These are phyloP conservation scores for Eremothecium coryli DNA, from an alignment of 1,139 yeast genomes.

Conservation along the genomic window DNA sequence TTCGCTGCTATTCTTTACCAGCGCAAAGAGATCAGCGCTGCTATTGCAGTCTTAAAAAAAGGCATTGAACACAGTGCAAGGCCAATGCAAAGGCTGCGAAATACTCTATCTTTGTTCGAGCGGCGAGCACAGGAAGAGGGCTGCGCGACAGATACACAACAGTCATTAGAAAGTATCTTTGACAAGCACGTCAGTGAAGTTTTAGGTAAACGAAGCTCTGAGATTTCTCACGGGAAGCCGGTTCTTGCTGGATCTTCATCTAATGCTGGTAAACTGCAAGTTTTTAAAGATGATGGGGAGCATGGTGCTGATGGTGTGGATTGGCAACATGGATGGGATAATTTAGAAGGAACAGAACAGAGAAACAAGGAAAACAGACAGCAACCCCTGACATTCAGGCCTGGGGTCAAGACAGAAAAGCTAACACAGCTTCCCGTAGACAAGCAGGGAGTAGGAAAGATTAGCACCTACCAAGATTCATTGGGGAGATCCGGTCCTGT, in stretches of 20 bases:
- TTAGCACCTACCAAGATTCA: slow-evolving; percentile 39
- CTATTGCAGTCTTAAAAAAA: slow-evolving; percentile 49
- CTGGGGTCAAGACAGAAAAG: slow-evolving; percentile 14
- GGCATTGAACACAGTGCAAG: slow-evolving; percentile 59
- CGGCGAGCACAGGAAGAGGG: slow-evolving; percentile 28
- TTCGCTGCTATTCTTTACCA: slow-evolving; percentile 60
- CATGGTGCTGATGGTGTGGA: slow-evolving; percentile 8
- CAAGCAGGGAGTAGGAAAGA: slow-evolving; percentile 38
- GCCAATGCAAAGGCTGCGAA: slow-evolving; percentile 48
- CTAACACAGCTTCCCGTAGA: slow-evolving; percentile 34
- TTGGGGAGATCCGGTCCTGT: slow-evolving; percentile 30
- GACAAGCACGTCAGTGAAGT: slow-evolving; percentile 6
- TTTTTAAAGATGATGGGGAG: slow-evolving; percentile 25
- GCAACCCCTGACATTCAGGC: slow-evolving; percentile 52
- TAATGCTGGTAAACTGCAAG: slow-evolving; percentile 6
- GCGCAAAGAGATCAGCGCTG: slow-evolving; percentile 44
- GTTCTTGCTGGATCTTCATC: slow-evolving; percentile 10
- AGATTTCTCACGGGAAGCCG: slow-evolving; percentile 19
- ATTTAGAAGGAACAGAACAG: slow-evolving; percentile 42
- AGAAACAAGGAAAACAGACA: slow-evolving; percentile 59
- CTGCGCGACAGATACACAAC: slow-evolving; percentile 3
- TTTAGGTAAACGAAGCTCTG: slow-evolving; percentile 31
- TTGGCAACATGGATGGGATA: slow-evolving; percentile 36
- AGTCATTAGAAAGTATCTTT: background rate
- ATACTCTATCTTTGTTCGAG: slow-evolving; percentile 42